Percentiles rank a stretch among this genome's conserved stretches.
Evolutionary conservation across 2,329 filamentous ascomycete species (phyloP).

Genomic region (Chaetomium globosum): DNA sequence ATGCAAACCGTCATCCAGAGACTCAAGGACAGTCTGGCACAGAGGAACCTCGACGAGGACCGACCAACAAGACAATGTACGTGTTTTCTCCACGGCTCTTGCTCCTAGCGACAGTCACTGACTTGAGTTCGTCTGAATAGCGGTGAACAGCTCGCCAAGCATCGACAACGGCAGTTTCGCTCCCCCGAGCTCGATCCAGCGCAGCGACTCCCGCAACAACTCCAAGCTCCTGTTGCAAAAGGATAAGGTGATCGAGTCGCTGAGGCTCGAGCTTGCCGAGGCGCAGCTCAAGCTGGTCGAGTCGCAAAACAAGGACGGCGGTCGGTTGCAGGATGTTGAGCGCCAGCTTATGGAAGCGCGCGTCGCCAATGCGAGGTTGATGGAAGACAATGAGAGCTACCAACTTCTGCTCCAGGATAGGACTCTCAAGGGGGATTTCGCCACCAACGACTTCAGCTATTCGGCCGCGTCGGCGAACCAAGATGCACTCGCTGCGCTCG

Average conservation of each 20-base stretch:
- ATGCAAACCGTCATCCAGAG: conserved; percentile 88
- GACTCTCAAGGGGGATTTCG: conserved; percentile 92
- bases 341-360: conserved; percentile 85
- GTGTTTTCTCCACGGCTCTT: conserved; percentile 35
- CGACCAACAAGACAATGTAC: conserved; percentile 61
- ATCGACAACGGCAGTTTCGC: conserved; percentile 80
- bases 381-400: conserved; percentile 99
- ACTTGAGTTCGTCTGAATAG: conserved; percentile 32
- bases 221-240: conserved; percentile 92
- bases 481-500: conserved; percentile 65
- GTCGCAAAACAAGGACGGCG: conserved; percentile 88
- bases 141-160: conserved; percentile 64
- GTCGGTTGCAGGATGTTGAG: conserved; percentile 86
- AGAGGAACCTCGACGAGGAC: conserved; percentile 67
- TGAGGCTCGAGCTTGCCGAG: conserved; percentile 90
- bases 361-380: conserved; percentile 91
- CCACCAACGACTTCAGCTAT: conserved; percentile 78
- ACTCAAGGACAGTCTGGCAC: conserved; percentile 84
- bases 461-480: conserved; percentile 62
- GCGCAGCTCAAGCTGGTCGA: conserved; percentile 94
- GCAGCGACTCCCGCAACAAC: conserved; percentile 86
- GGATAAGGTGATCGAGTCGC: conserved; percentile 90
- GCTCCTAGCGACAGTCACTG: conserved; percentile 6
- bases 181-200: conserved; percentile 78
- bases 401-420: conserved; percentile 92